Evolutionary conservation across 2,329 filamentous ascomycete species (phyloP).

Genomic region (Fusarium sp.): DNA sequence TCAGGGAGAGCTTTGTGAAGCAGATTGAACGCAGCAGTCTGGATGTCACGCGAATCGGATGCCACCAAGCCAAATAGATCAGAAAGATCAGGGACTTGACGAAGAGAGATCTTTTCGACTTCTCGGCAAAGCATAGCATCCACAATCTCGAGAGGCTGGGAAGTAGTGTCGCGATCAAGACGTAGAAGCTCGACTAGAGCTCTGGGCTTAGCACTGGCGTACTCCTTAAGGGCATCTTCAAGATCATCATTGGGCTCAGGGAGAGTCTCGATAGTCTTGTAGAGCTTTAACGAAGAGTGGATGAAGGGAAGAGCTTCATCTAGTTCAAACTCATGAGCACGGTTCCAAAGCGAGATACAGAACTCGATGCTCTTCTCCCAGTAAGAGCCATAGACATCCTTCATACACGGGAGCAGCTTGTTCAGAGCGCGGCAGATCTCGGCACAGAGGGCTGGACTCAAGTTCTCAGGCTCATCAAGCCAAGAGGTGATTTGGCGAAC

Average conservation of each 20-base stretch:
- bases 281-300: slow-evolving; percentile 79
- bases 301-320: slow-evolving; percentile 71
- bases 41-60: slow-evolving; percentile 78
- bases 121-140: slow-evolving; percentile 79
- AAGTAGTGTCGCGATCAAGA: slow-evolving; percentile 56
- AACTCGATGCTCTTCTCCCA: slow-evolving; percentile 78
- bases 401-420: slow-evolving; percentile 76
- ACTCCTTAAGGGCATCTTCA: slow-evolving; percentile 75
- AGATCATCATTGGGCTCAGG: slow-evolving; percentile 88
- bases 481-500: slow-evolving; percentile 82
- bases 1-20: slow-evolving; percentile 83
- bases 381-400: slow-evolving; percentile 87
- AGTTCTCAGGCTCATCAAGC: slow-evolving; percentile 65
- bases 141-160: slow-evolving; percentile 79
- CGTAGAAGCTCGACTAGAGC: slow-evolving; percentile 74
- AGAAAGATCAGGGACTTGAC: slow-evolving; percentile 71
- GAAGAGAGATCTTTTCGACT: slow-evolving; percentile 71
- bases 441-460: slow-evolving; percentile 59
- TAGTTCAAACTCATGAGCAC: slow-evolving; percentile 55
- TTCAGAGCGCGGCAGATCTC: slow-evolving; percentile 69
- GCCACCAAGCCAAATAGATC: slow-evolving; percentile 82
- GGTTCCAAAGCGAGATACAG: slow-evolving; percentile 68
- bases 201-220: slow-evolving; percentile 65
- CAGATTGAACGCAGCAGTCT: slow-evolving; percentile 83
- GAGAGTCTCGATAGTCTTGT: slow-evolving; percentile 70